Percentiles rank a stretch among this genome's conserved stretches.
phyloP scores from a whole-genome alignment of 495 filamentous ascomycete species.

The Xylaria cubensis region DNA sequence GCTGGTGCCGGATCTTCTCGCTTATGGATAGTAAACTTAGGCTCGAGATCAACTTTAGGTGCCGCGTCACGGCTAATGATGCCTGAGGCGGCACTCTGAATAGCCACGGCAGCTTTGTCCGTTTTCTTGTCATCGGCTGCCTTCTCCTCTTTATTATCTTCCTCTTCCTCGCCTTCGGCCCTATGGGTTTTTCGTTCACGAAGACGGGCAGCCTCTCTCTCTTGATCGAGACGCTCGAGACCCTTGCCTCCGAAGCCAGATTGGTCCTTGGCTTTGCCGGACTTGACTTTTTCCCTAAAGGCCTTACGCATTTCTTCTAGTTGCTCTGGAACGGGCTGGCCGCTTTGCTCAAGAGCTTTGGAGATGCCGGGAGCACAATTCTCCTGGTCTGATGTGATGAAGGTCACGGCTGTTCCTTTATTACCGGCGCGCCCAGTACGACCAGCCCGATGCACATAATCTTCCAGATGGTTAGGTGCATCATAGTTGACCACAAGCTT shows the following conservation, averaged over 20 bases:
- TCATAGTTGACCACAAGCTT: conserved; percentile 98
- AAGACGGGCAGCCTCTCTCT: conserved; percentile 82
- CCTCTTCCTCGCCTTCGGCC: conserved; percentile 87
- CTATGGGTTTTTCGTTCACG: conserved; percentile 89
- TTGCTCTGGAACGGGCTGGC: conserved; percentile 76
- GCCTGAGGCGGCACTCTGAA: conserved; percentile 64
- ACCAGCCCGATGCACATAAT: conserved; percentile 96
- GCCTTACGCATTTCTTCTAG: conserved; percentile 64
- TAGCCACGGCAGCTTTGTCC: conserved; percentile 67
- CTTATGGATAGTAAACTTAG: conserved; percentile 80
- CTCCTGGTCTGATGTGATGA: conserved; percentile 90
- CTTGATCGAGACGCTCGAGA: conserved; percentile 86
- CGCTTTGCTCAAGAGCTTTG: conserved; percentile 92
- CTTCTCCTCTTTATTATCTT: conserved; percentile 78
- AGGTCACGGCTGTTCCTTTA: conserved; percentile 92
- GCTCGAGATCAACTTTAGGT: conserved; percentile 41
- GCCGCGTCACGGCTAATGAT: conserved; percentile 57
- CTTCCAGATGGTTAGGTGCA: conserved; percentile 93
- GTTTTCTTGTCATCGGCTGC: conserved; percentile 64
- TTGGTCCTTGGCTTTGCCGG: conserved; percentile 85
- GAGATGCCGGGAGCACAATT: conserved; percentile 88
- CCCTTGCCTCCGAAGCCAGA: conserved; percentile 96
- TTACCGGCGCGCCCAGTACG: conserved; percentile 95
- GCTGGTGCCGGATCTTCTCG: conserved; percentile 61
- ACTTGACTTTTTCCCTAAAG: conserved; percentile 88